Conservation (phyloP, 306 rosid species). For the Cicer arietinum region DNA sequence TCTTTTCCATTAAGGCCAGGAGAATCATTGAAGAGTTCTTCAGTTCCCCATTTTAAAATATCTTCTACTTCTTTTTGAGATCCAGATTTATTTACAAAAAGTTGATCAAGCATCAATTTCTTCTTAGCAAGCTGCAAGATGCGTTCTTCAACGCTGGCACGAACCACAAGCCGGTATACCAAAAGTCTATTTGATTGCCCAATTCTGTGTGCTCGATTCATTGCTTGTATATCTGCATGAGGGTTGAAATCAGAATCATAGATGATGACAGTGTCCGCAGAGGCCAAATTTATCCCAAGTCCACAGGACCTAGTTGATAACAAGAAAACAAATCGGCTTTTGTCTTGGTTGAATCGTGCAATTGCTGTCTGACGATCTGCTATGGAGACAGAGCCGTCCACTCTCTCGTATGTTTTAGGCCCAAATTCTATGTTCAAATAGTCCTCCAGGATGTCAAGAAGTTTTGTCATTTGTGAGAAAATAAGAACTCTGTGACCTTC, state of each 20-base stretch:
- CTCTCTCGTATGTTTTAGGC: slow-evolving; percentile 96
- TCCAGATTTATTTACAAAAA: slow-evolving; percentile 96
- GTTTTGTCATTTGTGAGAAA: slow-evolving; percentile 99
- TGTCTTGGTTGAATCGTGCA: slow-evolving; percentile 94
- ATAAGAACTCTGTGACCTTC: slow-evolving; percentile 97
- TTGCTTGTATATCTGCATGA: slow-evolving; percentile 99
- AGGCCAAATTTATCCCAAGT: slow-evolving; percentile 98
- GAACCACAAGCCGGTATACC: slow-evolving; percentile 98
- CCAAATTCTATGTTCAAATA: slow-evolving; percentile 91
- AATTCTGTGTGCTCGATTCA: slow-evolving; percentile 99
- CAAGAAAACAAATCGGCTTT: slow-evolving; percentile 95
- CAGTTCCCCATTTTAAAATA: slow-evolving; percentile 98
- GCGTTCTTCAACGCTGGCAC: slow-evolving; percentile 99
- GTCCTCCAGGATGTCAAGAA: slow-evolving; percentile 98
- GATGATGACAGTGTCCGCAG: slow-evolving; percentile 98
- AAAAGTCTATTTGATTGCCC: slow-evolving; percentile 98
- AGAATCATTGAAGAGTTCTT: slow-evolving; percentile 87
- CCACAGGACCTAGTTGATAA: slow-evolving; percentile 99
- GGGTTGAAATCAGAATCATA: slow-evolving; percentile 99
- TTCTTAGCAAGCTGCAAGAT: slow-evolving; percentile 99
- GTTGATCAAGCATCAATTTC: slow-evolving; percentile 99
- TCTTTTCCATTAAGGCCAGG: slow-evolving; percentile 67
- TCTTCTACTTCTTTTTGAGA: slow-evolving; percentile 98
- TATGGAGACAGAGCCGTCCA: slow-evolving; percentile 95
- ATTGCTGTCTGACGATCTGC: slow-evolving; percentile 97